Evolutionary conservation across 768 basidiomycete species (phyloP), one percentile per base, ranked within the genome.

Genomic region (Chalciporus pseudorubinellus): DNA sequence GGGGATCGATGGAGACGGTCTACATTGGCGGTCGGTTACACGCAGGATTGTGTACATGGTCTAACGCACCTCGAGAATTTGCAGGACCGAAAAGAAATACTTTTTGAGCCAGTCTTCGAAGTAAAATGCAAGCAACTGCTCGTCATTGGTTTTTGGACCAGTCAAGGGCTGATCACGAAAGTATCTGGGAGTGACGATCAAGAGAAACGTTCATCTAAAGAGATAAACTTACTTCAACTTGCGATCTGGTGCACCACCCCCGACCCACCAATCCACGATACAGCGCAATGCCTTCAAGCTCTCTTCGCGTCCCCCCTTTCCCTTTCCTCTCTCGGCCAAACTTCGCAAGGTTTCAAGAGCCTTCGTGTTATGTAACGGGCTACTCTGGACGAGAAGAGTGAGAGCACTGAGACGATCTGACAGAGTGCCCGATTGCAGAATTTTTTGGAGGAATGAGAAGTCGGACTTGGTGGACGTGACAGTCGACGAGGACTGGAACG

Each of bases 31-130:
- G 45, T 34, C 13, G 50, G 6, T 19, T 28, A 16, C 40, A 4
- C 21, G 46, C 6, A n/a, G 31, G 12, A 31, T 31, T 11, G 18
- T 11, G 38, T 48, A 46, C 29, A 45, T 3, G 2, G n/a, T 34
- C 20, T 28, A 40, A 61, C 75, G 39, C 38, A 89, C 92, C 80
- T 99, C 95, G 16, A 98, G 81, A 34, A 90, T 83, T 66, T 95
- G 91, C 3, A 98, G 79, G 34, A 97, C 70, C 2, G 85, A 85
- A 71, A 95, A 98, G 73, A 97, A 98, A 68, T 87, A 98, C 57
- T 93, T 94, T 72, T 99, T 99, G 44, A 98, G 67, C 90, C 92
- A 98, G 61, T 98, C 95, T 68, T 99, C 97, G 67, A 97, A 98
- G 54, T 87, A 87, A 86, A 89, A 98, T 3, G 87, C 51, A 6